Base-by-base conservation (phyloP, 352 stramenopile species). In the Bremia lactucae region DNA sequence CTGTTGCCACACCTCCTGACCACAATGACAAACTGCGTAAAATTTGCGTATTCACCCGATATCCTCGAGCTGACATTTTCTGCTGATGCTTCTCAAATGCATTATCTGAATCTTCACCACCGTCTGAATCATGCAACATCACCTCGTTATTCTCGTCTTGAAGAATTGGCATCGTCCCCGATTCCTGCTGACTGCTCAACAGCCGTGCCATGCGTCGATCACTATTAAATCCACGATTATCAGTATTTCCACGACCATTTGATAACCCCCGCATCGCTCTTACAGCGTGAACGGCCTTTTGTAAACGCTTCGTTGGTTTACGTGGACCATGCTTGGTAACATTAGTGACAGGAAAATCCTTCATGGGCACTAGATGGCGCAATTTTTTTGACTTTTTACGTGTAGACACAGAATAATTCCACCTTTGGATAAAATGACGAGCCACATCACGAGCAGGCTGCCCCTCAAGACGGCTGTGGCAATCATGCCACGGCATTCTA, bases 401-500 rank as follows among this genome's bases (percentile, higher is more conserved):
- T 1, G 77, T 89, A 10, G 73, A 87, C 5, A 89, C 71, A 0
- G 76, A 88, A 31, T 87, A 93, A 52, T 93, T 93, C 81, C 81
- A 93, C 4, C 81, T 78, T 55, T 93, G 78, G 13, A 93, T 74
- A 29, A 94, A 94, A 33, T 94, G 81, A 4, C 76, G 74, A 31
- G 75, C 78, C 6, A 94, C 75, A 58, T 94, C 81, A 6, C 72
- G 65, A 31, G 77, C 81, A 5, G 81, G 72, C 21, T 89, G 77
- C 1, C 81, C 81, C 42, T 87, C 65, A 4, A 93, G 57, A 22
- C 80, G 70, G 29, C 75, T 87, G 56, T 93, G 80, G 26, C 65
- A 83, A 34, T 93, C 80, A 44, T 93, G 80, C 80, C 80, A 93
- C 15, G 80, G 80, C 80, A 93, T 93, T 8, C 80, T 71, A 9